Evolutionary conservation across 371 early-diverging fungal genomes (phyloP), one percentile per base, ranked within the genome.

Genomic region (Mucor circinelloides): DNA sequence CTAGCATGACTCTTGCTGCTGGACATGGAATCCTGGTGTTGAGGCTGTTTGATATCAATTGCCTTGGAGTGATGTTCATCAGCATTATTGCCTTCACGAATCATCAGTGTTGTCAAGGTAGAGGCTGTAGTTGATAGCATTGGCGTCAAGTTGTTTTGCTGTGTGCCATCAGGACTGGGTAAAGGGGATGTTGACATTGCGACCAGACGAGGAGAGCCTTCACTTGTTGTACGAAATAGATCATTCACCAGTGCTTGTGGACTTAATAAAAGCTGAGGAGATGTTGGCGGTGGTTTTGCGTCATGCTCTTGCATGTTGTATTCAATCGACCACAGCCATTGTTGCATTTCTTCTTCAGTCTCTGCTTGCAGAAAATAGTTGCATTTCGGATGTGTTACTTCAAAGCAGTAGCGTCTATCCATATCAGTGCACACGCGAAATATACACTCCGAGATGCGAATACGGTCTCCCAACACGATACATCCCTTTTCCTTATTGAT

Each of bases 371-470:
- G 44, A 25, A 87, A 56, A 52, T 83, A 83, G 0, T 81, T 55
- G 64, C 55, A 75, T 23, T 80, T 80, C 1, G 79, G 74, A 31
- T 84, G 84, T 13, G 74, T 79, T 13, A 91, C 77, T 60, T 93
- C 92, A 71, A 93, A 93, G 64, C 87, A 87, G 72, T 85, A 90
- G 10, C 91, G 80, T 19, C 93, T 77, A 54, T 93, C 93, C 58
- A 85, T 82, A 27, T 84, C 83, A 7, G 60, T 70, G 42, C 67
- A 71, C 21, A 74, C 69, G 54, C 85, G 78, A 23, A 82, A 72
- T 27, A 78, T 77, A 60, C 88, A 87, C 7, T 85, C 71, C 3
- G 83, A 68, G 0, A 90, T 76, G 6, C 66, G 74, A 15, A 89
- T 64, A 5, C 88, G 75, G 27, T 85, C 85, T 12, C 83, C 80